Base-by-base conservation (phyloP, 176 grass and related monocot species). In the Avena insularis region DNA sequence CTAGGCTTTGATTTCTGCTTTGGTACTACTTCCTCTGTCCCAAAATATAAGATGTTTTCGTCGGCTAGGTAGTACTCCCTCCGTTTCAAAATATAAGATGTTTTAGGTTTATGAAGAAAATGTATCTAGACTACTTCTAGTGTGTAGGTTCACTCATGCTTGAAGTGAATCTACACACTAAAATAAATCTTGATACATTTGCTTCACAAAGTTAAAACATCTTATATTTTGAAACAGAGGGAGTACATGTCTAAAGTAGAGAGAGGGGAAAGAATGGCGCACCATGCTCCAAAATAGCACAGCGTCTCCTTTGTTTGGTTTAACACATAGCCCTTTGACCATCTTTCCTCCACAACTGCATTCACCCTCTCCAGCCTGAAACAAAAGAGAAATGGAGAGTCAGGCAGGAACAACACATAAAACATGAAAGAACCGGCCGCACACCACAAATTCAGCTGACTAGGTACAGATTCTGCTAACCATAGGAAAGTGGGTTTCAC, bases 271-370 rank as follows among this genome's bases (percentile, higher is more conserved):
- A 40, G 14, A 77, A 82, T 47, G 40, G 73, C 79, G 56, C 14
- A 95, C 95, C 95, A 89, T 93, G 93, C 88, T 98, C 95, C 95
- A 98, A 83, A 98, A 98, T 16, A 98, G 93, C 54, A 98, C 90
- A 12, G 96, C 93, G 57, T 98, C 96, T 75, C 96, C 96, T 92
- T 98, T 98, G n/a, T 83, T 89, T 87, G 93, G 90, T 87, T 95
- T 98, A 51, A 98, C 93, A 66, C 93, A 98, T 14, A 94, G 40
- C 72, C 93, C 93, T 71, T 79, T 87, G 17, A 95, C 88, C 75
- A 62, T 84, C 64, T 82, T 91, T 84, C 96, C 93, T 82, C 93
- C 96, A 48, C 96, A 98, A 58, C 83, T 95, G 85, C 96, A 98
- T 79, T 95, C 88, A 64, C 80, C 83, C 38, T 91, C 82, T 88